These are phyloP conservation scores for Penicillium sclerotiorum DNA, from an alignment of 2,329 filamentous ascomycete species.

Conservation along the genomic window DNA sequence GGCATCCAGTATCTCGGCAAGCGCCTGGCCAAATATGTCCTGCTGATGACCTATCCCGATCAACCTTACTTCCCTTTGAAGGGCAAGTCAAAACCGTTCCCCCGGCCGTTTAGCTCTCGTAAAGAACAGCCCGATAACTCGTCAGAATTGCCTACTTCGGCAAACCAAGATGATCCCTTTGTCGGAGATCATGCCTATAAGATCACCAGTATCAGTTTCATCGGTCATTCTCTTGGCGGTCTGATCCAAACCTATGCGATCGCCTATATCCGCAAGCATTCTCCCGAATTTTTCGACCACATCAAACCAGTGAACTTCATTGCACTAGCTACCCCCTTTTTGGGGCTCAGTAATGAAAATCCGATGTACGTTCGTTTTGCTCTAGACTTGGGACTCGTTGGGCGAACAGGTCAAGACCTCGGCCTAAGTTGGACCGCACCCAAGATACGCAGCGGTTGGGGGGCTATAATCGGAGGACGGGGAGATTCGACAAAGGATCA, in stretches of 20 bases:
- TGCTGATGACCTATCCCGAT: constrained; percentile 89
- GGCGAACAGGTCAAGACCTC: constrained; percentile 92
- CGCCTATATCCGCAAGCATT: constrained; percentile 95
- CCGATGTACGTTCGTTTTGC: constrained; percentile 97
- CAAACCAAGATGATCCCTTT: constrained; percentile 44
- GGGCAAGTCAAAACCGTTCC: constrained; percentile 53
- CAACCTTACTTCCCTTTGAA: constrained; percentile 79
- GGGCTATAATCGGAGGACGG: constrained; percentile 79
- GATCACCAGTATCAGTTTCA: constrained; percentile 92
- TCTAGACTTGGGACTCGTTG: constrained; percentile 91
- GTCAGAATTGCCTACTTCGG: constrained; percentile 38
- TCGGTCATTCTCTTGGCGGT: constrained; percentile 88
- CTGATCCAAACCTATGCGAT: constrained; percentile 91
- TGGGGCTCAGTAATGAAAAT: constrained; percentile 95
- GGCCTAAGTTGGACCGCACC: constrained; percentile 93
- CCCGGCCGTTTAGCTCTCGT: constrained; percentile 50
- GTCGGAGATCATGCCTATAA: constrained; percentile 65
- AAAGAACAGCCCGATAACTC: constrained; percentile 34
- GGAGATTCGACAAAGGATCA: constrained; percentile 59
- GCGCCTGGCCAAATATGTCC: constrained; percentile 84
- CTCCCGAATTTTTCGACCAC: constrained; percentile 81
- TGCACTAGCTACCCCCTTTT: constrained; percentile 79
- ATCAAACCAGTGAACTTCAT: constrained; percentile 92
- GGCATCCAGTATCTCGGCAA: constrained; percentile 98
- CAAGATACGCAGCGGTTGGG: constrained; percentile 82